A percentile compares a stretch with the other conserved stretches of the same genome.
Conservation (phyloP, 2,329 filamentous ascomycete species). For the Immersiporthe knoxdaviesiana region DNA sequence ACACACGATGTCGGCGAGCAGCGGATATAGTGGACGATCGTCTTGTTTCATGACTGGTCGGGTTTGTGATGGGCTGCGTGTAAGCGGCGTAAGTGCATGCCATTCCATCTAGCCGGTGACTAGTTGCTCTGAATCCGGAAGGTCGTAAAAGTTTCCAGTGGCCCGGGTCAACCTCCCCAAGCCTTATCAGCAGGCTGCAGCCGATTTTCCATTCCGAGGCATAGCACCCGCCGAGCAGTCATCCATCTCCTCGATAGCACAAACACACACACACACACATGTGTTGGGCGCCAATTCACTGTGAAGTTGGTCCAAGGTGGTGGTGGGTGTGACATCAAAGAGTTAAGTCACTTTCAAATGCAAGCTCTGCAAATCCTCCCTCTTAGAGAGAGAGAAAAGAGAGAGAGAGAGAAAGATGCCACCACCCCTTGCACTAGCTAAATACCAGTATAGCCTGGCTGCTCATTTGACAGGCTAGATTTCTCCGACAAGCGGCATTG, state of each 20-base stretch:
- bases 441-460: not conserved
- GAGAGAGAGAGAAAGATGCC: not conserved
- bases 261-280: too few relatives aligned
- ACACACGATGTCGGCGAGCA: slow-evolving; percentile 3
- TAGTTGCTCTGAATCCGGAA: slow-evolving; percentile 20
- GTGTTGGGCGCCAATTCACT: slow-evolving; percentile 4
- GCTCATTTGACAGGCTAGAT: not conserved
- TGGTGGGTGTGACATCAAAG: slow-evolving; percentile 23
- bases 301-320: slow-evolving; percentile 17
- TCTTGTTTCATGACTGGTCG: slow-evolving; percentile 22
- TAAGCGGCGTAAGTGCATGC: slow-evolving; percentile 1
- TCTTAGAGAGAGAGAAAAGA: not conserved
- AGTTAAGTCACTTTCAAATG: slow-evolving; percentile 11
- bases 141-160: slow-evolving; percentile 27
- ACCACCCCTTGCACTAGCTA: not conserved
- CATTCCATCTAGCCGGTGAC: slow-evolving; percentile 15
- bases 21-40: slow-evolving; percentile 11
- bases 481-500: slow-evolving; percentile 14
- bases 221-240: not conserved
- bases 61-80: slow-evolving; percentile 12
- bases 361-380: slow-evolving; percentile 19
- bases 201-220: slow-evolving; percentile 12
- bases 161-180: slow-evolving; percentile 23
- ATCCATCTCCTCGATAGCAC: not conserved
- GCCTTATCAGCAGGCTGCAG: slow-evolving; percentile 24